A percentile compares a stretch with the other conserved stretches of the same genome.
Evolutionary conservation across 352 stramenopile genomes (phyloP).

Genomic region (Phytophthora pseudosyringae): DNA sequence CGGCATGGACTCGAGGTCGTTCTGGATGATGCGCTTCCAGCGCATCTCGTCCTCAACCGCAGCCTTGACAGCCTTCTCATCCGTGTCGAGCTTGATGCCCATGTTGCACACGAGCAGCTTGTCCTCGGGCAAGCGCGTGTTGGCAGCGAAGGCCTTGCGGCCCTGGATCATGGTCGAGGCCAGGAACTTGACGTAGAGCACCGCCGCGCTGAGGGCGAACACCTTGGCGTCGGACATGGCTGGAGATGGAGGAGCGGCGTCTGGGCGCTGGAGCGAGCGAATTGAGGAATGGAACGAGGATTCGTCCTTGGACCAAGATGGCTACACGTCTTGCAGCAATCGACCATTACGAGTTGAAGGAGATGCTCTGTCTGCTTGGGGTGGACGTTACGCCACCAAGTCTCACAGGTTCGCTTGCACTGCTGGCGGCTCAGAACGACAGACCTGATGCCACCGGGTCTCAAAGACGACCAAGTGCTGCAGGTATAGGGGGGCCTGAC

Average conservation of each 20-base stretch:
- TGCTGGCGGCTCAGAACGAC: too few relatives aligned
- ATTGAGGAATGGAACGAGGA: slow-evolving; percentile 22
- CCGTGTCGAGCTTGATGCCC: slow-evolving; percentile 30
- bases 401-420: too few relatives aligned
- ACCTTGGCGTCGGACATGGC: slow-evolving; percentile 35
- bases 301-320: too few relatives aligned
- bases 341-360: too few relatives aligned
- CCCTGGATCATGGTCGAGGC: slow-evolving; percentile 54
- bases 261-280: background rate
- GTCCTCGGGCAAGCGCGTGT: slow-evolving; percentile 53
- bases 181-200: slow-evolving; percentile 74
- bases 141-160: slow-evolving; percentile 49
- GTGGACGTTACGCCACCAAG: too few relatives aligned
- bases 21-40: slow-evolving; percentile 65
- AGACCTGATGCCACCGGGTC: too few relatives aligned
- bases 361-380: too few relatives aligned
- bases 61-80: slow-evolving; percentile 37
- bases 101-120: slow-evolving; percentile 40
- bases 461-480: too few relatives aligned
- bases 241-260: background rate
- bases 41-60: slow-evolving; percentile 45
- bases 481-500: too few relatives aligned
- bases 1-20: slow-evolving; percentile 68
- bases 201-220: slow-evolving; percentile 46
- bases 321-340: too few relatives aligned